A percentile compares a stretch with the other conserved stretches of the same genome.
These are phyloP conservation scores for Reutealis trisperma DNA, from an alignment of 345 rosid species.

Conservation along the genomic window DNA sequence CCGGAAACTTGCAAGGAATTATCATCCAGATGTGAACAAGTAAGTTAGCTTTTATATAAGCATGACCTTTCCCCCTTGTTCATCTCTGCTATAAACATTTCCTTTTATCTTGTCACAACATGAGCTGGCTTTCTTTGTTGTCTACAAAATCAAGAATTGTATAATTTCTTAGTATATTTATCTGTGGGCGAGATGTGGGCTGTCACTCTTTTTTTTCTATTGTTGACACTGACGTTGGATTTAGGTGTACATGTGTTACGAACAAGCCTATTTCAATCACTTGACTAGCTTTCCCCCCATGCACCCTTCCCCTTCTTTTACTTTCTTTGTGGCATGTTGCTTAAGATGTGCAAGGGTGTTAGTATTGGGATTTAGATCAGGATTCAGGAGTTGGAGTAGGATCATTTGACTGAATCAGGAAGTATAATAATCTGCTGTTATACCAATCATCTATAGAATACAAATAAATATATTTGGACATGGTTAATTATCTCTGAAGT, in stretches of 20 bases:
- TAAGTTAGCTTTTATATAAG: slow-evolving; percentile 36
- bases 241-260: not conserved
- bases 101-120: not conserved
- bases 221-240: not conserved
- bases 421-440: not conserved
- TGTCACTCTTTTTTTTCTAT: not conserved
- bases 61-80: slow-evolving; percentile 9
- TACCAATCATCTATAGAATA: not conserved
- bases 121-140: not conserved
- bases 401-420: not conserved
- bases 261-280: not conserved
- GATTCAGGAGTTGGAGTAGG: not conserved
- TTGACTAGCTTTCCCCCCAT: not conserved
- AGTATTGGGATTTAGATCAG: not conserved
- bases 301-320: not conserved
- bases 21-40: slow-evolving; percentile 99
- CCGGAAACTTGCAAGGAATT: slow-evolving; percentile 93
- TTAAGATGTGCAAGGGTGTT: not conserved
- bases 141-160: not conserved
- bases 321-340: not conserved
- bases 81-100: not conserved
- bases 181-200: not conserved
- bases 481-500: not conserved
- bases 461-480: not conserved
- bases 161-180: not conserved